Base-by-base conservation (phyloP, 139 green algal species). In the Chlamydomonas incerta region DNA sequence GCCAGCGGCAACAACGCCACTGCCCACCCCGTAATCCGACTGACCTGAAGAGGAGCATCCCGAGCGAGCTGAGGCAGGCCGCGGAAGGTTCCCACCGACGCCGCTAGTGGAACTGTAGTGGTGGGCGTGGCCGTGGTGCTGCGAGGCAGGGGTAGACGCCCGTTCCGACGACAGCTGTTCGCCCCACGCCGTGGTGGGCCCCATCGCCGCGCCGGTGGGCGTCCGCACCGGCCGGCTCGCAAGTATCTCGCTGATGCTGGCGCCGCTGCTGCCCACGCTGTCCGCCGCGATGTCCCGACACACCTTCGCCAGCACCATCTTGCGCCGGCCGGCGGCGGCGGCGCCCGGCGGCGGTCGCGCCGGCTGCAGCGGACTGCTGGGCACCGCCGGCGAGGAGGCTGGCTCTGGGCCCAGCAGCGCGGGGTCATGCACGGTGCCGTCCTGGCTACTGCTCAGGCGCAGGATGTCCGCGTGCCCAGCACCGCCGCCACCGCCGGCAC, bases 261-360 rank as follows among this genome's bases (percentile, higher is more conserved):
- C 50, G 33, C 67, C 80, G 33, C 80, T 85, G 67, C 35, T 57
- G 17, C 68, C 68, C 33, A 79, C 65, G 47, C 35, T 80, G 33
- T 79, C 68, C 21, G 68, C 65, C 15, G 67, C 65, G 8, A 86
- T 79, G 67, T 86, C 80, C 0, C 80, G 68, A 17, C 79, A 47
- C 47, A 86, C 80, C 80, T 86, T 86, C 4, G 68, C 68, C 52
- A 86, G 80, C 13, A 86, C 68, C 80, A 79, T 86, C 67, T 86
- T 86, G 18, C 80, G 80, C 68, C 80, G 66, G 17, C 47, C 33
- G 6, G 47, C 66, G 4, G 80, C 68, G 17, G 52, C 62, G 3
- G 35, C 34, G 26, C 67, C 46, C 35, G 67, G 31, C 1, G 68
- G 68, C 34, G 52, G 68, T 52, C 68, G 52, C 52, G 55, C 26